Base-by-base conservation (phyloP, 2,329 filamentous ascomycete species). In the Ascochyta clinopodiicola region DNA sequence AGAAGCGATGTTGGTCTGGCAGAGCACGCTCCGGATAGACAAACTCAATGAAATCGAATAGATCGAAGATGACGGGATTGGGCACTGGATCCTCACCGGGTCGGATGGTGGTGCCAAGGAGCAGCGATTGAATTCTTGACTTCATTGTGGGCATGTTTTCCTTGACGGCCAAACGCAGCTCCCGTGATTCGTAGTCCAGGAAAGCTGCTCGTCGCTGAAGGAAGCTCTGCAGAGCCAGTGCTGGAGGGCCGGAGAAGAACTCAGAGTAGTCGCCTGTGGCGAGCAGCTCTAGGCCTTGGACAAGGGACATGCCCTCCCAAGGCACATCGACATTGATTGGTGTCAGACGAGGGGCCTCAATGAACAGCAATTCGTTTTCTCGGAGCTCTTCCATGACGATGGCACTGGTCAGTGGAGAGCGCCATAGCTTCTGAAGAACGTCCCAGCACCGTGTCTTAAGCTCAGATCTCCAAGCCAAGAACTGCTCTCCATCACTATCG, bases 1-100 rank as follows among this genome's bases (percentile, higher is more conserved):
- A 88, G 57, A 84, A 84, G 36, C 80, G 77, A 19, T 90, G 78
- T 5, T 80, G 73, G 2, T 87, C 86, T 2, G 83, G 74, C 2
- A 82, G 70, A 38, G 77, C 67, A 12, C 75, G 69, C 53, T 75
- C 73, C 0, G 78, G 75, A 35, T 87, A 80, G 43, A 85, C 81
- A 10, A 89, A 75, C 57, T 90, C 87, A 72, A 95, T 84, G 68
- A 98, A 98, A 76, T 99, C 95, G 67, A 96, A 95, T 21, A 98
- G 82, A 62, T 97, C 92, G 68, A 98, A 96, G 6, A 98, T 84
- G 3, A 90, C 92, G 0, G 88, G 84, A 54, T 92, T 89, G 25
- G 81, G 78, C 34, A 89, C 79, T 5, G 86, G 80, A 49, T 90
- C 85, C 43, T 88, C 88, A 55, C 85, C 86, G 13, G 88, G 84